phyloP scores from a whole-genome alignment of 176 grass and related monocot species.

The sorghum (Sorghum bicolor) region DNA sequence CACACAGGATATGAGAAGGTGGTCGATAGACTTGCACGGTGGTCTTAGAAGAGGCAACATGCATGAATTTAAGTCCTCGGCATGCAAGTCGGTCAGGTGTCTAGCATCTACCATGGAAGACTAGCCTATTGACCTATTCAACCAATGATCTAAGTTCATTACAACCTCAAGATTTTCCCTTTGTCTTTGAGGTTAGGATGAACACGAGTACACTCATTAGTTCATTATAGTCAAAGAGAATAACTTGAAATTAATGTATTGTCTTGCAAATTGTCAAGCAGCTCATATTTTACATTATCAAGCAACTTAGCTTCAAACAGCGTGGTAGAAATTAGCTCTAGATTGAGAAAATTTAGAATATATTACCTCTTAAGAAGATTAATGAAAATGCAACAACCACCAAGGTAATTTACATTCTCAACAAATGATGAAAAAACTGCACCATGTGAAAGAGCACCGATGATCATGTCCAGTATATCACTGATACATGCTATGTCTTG shows the following conservation, averaged over 20 bases:
- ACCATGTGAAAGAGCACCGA: conserved; percentile 66
- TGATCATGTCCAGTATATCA: conserved; percentile 83
- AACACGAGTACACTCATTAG: background rate
- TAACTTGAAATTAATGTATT: background rate
- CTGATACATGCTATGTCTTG: conserved; percentile 91
- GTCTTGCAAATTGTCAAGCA: conserved; percentile 14
- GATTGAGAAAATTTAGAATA: background rate
- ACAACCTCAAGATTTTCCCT: background rate
- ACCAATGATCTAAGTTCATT: background rate
- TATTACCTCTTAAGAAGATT: conserved; percentile 93
- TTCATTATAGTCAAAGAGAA: conserved; percentile 20
- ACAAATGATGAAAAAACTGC: conserved; percentile 76
- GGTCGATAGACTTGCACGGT: background rate
- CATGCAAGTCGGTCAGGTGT: background rate
- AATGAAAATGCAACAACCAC: conserved; percentile 86
- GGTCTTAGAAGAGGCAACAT: background rate
- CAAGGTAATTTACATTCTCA: conserved; percentile 76
- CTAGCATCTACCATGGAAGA: background rate
- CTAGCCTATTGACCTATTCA: background rate
- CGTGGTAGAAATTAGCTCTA: background rate
- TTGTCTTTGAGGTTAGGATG: background rate
- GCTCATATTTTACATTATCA: conserved; percentile 15
- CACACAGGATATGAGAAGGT: too few relatives aligned
- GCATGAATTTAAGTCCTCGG: background rate
- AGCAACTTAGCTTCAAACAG: conserved; percentile 38